Evolutionary conservation across 495 filamentous ascomycete species (phyloP).

Genomic region (Glonium stellatum): DNA sequence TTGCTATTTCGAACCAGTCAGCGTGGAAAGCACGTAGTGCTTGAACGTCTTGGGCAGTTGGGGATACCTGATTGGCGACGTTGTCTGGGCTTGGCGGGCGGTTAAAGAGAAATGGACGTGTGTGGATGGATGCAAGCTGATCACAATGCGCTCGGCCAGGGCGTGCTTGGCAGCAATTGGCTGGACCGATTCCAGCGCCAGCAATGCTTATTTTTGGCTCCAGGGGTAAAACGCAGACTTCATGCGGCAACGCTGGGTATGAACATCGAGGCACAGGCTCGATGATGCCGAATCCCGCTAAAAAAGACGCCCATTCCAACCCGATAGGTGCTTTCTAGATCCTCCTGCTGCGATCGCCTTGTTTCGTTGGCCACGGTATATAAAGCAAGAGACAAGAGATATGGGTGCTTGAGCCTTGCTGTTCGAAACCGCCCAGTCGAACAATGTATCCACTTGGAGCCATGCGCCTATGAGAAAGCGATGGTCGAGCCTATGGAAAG

Average conservation of each 20-base stretch:
- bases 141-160: background rate
- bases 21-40: slow-evolving; percentile 9
- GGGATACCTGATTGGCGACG: background rate
- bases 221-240: slow-evolving; percentile 3
- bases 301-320: no score
- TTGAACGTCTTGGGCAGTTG: background rate
- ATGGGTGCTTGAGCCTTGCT: no score
- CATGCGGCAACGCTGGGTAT: background rate
- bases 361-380: no score
- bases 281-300: no score
- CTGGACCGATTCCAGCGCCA: slow-evolving; percentile 3
- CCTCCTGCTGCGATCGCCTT: no score
- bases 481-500: no score
- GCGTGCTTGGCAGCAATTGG: slow-evolving; percentile 8
- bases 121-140: slow-evolving; percentile 9
- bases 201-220: slow-evolving; percentile 22
- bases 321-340: no score
- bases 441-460: no score
- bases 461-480: no score
- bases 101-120: slow-evolving; percentile 13
- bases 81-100: slow-evolving; percentile 9
- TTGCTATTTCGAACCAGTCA: slow-evolving; percentile 8
- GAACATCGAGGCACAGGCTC: background rate
- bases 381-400: no score
- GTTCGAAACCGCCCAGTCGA: no score